These are phyloP conservation scores for Escovopsis weberi DNA, from an alignment of 2,329 filamentous ascomycete genomes.

Conservation along the genomic window DNA sequence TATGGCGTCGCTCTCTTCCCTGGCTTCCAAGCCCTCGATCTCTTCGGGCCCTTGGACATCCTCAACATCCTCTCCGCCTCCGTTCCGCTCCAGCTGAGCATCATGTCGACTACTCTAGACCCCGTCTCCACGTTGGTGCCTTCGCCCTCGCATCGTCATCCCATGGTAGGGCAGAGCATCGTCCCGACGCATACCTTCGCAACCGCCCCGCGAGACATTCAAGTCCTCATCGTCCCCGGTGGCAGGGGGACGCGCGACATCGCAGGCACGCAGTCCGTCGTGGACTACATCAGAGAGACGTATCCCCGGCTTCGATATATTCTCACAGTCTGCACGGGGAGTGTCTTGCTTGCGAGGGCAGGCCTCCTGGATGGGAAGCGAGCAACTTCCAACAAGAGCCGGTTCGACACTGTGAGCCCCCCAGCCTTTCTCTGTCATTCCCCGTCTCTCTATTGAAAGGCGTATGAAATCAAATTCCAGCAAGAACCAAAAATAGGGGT, in stretches of 20 bases:
- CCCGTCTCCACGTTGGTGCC: constrained; percentile 15
- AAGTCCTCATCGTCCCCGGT: constrained; percentile 25
- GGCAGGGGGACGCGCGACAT: constrained; percentile 18
- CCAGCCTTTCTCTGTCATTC: not conserved
- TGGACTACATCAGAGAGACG: constrained; percentile 26
- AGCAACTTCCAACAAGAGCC: constrained; percentile 47
- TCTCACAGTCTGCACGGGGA: constrained; percentile 50
- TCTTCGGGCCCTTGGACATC: constrained; percentile 25
- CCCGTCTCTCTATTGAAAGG: too few relatives aligned
- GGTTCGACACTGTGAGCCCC: constrained; percentile 26
- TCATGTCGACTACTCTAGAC: constrained; percentile 14
- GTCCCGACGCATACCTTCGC: constrained; percentile 24
- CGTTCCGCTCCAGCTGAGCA: constrained; percentile 11
- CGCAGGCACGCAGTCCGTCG: constrained; percentile 10
- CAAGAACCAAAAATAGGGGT: not conserved
- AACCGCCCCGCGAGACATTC: constrained; percentile 18
- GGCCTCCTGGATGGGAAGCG: constrained; percentile 40
- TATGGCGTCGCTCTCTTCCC: constrained; percentile 21
- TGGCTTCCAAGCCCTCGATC: constrained; percentile 23
- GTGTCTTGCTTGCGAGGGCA: constrained; percentile 35
- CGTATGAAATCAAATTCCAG: too few relatives aligned
- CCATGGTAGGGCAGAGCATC: constrained; percentile 16
- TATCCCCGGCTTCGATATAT: constrained; percentile 33
- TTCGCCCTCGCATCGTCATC: too few relatives aligned
- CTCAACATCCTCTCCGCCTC: constrained; percentile 16